Base-by-base conservation (phyloP, 192 early-diverging fungal species). In the Coemansia sp. region DNA sequence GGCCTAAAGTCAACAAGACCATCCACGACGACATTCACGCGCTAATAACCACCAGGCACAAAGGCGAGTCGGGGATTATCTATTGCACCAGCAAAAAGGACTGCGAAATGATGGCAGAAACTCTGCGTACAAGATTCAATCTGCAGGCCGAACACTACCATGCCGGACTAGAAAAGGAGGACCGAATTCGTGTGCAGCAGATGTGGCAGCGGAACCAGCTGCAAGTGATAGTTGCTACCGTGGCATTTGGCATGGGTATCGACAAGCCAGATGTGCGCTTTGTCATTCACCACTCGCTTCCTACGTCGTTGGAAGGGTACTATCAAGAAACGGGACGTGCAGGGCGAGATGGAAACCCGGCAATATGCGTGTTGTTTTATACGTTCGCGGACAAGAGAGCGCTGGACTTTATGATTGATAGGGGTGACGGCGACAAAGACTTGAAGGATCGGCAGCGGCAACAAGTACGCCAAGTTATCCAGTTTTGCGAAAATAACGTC, bases 191-290 rank as follows among this genome's bases (percentile, higher is more conserved):
- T 2, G 83, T 93, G 14, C 96, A 98, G 70, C 63, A 83, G 44
- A 83, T 82, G 18, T 98, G 96, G 96, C 90, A 88, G 52, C 60
- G 47, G 7, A 88, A 87, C 36, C 56, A 72, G 15, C 55, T 88
- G 1, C 75, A 90, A 41, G 83, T 98, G 28, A 94, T 99, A 66
- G 90, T 94, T 1, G 96, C 94, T 0, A 99, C 96, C 0, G 82
- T 97, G 17, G 96, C 96, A 0, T 99, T 99, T 79, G 94, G 96
- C 8, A 94, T 98, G 94, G 96, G 94, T 8, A 94, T 97, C 41
- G 93, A 99, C 77, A 97, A 99, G 75, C 67, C 89, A 5, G 91
- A 97, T 54, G 94, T 99, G 18, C 90, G 94, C 8, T 96, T 90
- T 68, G 94, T 99, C 1, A 89, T 96, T 12, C 96, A 99, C 53